Evolutionary conservation across 768 basidiomycete species (phyloP).

Genomic region (Coprinellus micaceus): DNA sequence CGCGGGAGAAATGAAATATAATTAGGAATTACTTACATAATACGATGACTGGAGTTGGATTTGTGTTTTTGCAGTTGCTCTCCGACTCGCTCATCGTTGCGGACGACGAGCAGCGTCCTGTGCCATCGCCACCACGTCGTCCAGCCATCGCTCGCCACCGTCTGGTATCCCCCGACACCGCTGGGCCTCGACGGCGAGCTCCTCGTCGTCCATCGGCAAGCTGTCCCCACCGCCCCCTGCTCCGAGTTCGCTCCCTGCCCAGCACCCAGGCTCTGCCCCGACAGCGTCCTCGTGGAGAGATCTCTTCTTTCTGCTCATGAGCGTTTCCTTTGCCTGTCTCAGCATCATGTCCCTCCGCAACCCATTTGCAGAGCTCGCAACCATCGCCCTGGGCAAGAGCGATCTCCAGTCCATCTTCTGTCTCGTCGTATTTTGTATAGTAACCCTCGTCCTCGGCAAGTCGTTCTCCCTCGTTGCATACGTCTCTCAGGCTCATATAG

Average conservation of each 20-base stretch:
- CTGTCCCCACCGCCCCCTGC: constrained; percentile 16
- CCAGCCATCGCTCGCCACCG: background rate
- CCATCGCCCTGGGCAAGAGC: constrained; percentile 49
- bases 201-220: constrained; percentile 18
- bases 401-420: constrained; percentile 72
- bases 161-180: background rate
- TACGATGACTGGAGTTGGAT: background rate
- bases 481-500: constrained; percentile 11
- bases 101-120: background rate
- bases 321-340: constrained; percentile 60
- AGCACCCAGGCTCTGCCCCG: constrained; percentile 32
- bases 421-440: constrained; percentile 62
- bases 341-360: constrained; percentile 57
- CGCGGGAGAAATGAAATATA: background rate
- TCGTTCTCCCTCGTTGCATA: constrained; percentile 13
- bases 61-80: background rate
- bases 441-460: constrained; percentile 72
- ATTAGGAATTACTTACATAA: background rate
- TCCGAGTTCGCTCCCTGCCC: constrained; percentile 29
- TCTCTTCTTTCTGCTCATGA: constrained; percentile 56
- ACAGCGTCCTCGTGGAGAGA: constrained; percentile 38
- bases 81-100: background rate
- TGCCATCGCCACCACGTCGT: background rate
- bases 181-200: constrained; percentile 11
- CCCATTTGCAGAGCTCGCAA: constrained; percentile 48